Evolutionary conservation across 2,329 filamentous ascomycete species (phyloP).

Genomic region (Aureobasidium namibiae): DNA sequence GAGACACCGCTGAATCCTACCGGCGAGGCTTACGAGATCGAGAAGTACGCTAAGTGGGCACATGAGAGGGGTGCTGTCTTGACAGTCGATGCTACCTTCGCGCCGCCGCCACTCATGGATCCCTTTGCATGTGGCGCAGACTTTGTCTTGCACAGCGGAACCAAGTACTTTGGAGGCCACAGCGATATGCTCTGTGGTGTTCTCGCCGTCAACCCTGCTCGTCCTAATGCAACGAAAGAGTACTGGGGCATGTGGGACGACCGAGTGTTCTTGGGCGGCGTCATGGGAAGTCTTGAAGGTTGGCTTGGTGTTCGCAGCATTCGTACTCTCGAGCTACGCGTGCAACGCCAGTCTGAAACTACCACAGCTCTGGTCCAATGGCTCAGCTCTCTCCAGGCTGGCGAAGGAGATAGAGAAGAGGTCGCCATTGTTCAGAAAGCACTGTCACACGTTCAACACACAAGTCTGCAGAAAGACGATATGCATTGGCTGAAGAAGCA

Average conservation of each 20-base stretch:
- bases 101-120: constrained; percentile 79
- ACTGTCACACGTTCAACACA: constrained; percentile 61
- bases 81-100: constrained; percentile 86
- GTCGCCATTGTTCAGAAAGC: constrained; percentile 42
- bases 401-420: constrained; percentile 30
- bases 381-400: constrained; percentile 48
- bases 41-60: constrained; percentile 63
- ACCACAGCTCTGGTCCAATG: constrained; percentile 63
- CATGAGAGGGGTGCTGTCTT: constrained; percentile 64
- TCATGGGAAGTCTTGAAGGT: constrained; percentile 83
- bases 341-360: constrained; percentile 66
- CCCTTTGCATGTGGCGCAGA: constrained; percentile 78
- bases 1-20: constrained; percentile 93
- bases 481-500: constrained; percentile 69
- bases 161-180: constrained; percentile 95
- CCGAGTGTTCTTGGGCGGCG: constrained; percentile 66
- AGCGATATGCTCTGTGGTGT: constrained; percentile 89
- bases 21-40: constrained; percentile 69
- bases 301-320: constrained; percentile 87
- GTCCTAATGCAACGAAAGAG: constrained; percentile 42
- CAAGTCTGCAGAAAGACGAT: constrained; percentile 64
- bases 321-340: constrained; percentile 75
- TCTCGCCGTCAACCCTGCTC: constrained; percentile 50
- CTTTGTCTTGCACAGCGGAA: constrained; percentile 83
- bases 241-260: constrained; percentile 55